Percentiles rank a stretch among this genome's conserved stretches.
Evolutionary conservation across 768 basidiomycete genomes (phyloP).

Genomic region (Rhizopogon salebrosus): DNA sequence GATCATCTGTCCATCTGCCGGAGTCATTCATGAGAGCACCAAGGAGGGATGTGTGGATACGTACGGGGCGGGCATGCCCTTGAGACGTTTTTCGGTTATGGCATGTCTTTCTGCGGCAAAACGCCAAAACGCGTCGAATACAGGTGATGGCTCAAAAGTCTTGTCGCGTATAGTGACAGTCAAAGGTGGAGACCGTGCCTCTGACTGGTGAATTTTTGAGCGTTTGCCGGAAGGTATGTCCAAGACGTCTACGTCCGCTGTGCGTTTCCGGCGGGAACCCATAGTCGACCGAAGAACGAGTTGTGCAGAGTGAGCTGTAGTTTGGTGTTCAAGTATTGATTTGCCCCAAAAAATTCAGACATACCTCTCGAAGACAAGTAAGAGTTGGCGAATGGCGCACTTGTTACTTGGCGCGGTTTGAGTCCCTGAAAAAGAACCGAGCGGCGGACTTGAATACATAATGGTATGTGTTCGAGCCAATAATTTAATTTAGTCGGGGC

Average conservation of each 20-base stretch:
- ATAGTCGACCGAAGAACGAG: background rate
- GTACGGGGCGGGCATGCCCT: constrained; percentile 47
- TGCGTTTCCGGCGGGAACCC: constrained; percentile 18
- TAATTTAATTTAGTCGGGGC: too few relatives aligned
- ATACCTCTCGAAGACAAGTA: constrained; percentile 1
- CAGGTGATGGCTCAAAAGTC: constrained; percentile 39
- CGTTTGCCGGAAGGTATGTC: constrained; percentile 15
- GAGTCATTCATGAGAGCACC: background rate
- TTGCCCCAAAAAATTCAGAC: background rate
- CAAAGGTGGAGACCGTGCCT: constrained; percentile 17
- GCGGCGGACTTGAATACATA: background rate
- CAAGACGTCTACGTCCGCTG: constrained; percentile 2
- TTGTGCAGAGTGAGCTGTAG: background rate
- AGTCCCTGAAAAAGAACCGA: background rate
- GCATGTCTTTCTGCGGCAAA: constrained; percentile 54
- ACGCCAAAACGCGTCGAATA: constrained; percentile 59
- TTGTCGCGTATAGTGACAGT: constrained; percentile 32
- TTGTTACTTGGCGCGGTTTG: background rate
- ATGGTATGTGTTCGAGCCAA: too few relatives aligned
- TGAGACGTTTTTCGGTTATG: constrained; percentile 50
- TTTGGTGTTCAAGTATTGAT: background rate
- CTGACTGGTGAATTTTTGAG: constrained; percentile 16
- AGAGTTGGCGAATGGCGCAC: background rate
- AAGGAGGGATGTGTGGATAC: constrained; percentile 16
- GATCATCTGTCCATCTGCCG: constrained; percentile 66